Conservation (phyloP, 805 yeast species). For the Tetrapisispora phaffii region DNA sequence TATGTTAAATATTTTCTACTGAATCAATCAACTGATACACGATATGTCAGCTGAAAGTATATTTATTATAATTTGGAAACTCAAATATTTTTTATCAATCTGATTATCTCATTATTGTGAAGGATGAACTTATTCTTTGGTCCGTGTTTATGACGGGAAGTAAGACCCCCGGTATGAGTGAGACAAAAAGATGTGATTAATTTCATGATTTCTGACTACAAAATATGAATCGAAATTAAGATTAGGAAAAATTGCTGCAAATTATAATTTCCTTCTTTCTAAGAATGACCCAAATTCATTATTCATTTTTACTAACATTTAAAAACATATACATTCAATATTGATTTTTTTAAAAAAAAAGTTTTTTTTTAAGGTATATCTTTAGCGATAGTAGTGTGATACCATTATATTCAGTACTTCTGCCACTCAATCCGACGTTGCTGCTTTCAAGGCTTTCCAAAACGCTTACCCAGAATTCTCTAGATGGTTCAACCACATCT, state of each 20-base stretch:
- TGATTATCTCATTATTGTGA: slow-evolving; percentile 6
- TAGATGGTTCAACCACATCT: slow-evolving; percentile 98
- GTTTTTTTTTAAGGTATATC: neutral
- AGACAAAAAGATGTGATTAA: slow-evolving; percentile 38
- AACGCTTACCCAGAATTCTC: slow-evolving; percentile 83
- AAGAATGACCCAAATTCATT: too few species aligned
- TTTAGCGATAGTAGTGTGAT: neutral
- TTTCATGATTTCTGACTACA: slow-evolving; percentile 34
- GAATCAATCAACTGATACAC: too few species aligned
- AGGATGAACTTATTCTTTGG: slow-evolving; percentile 13
- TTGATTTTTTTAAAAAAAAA: too few species aligned
- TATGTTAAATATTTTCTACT: slow-evolving; percentile 48
- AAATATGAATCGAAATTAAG: neutral
- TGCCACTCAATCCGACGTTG: slow-evolving; percentile 92
- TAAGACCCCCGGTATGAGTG: slow-evolving; percentile 96
- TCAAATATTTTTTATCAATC: too few species aligned
- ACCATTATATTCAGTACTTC: slow-evolving; percentile 43
- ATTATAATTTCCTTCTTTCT: neutral
- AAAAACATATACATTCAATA: neutral
- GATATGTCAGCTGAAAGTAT: too few species aligned
- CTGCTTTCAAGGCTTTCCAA: slow-evolving; percentile 91
- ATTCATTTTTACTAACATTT: slow-evolving; percentile 4
- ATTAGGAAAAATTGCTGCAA: neutral
- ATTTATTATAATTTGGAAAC: slow-evolving; percentile 48
- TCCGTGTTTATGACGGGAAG: slow-evolving; percentile 62